phyloP scores from a whole-genome alignment of 768 basidiomycete genomes.

The Rhodocollybia butyracea region DNA sequence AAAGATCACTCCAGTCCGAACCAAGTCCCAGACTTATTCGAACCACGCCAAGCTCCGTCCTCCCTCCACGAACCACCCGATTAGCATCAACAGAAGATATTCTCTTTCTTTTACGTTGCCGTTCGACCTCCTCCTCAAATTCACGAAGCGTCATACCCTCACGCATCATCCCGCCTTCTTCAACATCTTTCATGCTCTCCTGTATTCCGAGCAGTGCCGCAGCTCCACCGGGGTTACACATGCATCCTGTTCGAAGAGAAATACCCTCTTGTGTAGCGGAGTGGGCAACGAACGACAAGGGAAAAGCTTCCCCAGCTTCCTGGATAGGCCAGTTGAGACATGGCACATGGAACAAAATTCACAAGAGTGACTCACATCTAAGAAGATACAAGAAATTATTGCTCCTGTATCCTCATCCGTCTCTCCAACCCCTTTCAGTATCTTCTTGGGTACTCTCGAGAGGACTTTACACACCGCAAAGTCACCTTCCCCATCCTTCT shows the following conservation, averaged over 20 bases:
- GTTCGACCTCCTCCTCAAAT: slow-evolving; percentile 58
- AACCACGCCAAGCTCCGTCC: slow-evolving; percentile 54
- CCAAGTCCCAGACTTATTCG: slow-evolving; percentile 77
- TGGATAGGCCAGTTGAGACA: slow-evolving; percentile 22
- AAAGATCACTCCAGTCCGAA: slow-evolving; percentile 74
- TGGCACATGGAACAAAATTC: neutral
- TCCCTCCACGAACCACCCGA: neutral
- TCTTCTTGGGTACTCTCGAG: slow-evolving; percentile 55
- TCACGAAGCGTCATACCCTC: slow-evolving; percentile 58
- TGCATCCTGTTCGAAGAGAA: slow-evolving; percentile 80
- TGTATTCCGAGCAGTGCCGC: slow-evolving; percentile 67
- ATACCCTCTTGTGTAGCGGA: slow-evolving; percentile 62
- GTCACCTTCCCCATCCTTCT: slow-evolving; percentile 27
- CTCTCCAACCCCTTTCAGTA: slow-evolving; percentile 56
- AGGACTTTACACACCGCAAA: slow-evolving; percentile 67
- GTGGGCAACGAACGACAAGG: slow-evolving; percentile 72
- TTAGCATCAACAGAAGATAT: neutral
- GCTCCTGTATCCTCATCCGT: slow-evolving; percentile 60
- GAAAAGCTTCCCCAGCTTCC: slow-evolving; percentile 64
- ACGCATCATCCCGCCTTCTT: slow-evolving; percentile 33
- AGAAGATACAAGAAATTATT: slow-evolving; percentile 58
- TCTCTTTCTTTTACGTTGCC: slow-evolving; percentile 32
- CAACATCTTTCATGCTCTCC: slow-evolving; percentile 49
- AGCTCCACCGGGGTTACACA: slow-evolving; percentile 86
- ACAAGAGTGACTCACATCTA: slow-evolving; percentile 45